Percentiles rank a stretch among this genome's conserved stretches.
Conservation (phyloP, 2,329 filamentous ascomycete species). For the Ophiocordyceps camponoti-rufipedis region DNA sequence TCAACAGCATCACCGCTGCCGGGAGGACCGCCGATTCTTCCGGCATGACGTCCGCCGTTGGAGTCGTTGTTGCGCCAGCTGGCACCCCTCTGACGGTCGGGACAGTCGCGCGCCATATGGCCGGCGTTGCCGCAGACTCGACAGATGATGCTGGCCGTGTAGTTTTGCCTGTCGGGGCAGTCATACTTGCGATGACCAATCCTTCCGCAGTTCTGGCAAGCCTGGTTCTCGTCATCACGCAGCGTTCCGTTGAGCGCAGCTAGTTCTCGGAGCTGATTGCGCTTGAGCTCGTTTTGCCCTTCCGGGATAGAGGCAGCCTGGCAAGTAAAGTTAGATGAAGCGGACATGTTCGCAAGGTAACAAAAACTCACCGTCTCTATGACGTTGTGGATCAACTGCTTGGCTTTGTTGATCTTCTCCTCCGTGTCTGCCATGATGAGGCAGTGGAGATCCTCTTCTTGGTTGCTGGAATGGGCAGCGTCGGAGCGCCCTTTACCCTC, state of each 20-base stretch:
- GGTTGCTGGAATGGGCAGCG: slow-evolving; percentile 97
- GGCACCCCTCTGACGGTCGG: slow-evolving; percentile 75
- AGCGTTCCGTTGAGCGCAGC: slow-evolving; percentile 97
- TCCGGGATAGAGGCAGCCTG: slow-evolving; percentile 97
- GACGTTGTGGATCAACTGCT: slow-evolving; percentile 94
- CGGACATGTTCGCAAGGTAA: no score
- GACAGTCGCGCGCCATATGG: slow-evolving; percentile 96
- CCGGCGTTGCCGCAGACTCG: slow-evolving; percentile 95
- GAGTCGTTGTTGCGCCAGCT: slow-evolving; percentile 66
- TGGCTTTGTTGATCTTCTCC: slow-evolving; percentile 98
- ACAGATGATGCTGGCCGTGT: slow-evolving; percentile 98
- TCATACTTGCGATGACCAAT: slow-evolving; percentile 98
- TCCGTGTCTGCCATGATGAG: slow-evolving; percentile 99
- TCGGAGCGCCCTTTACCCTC: slow-evolving; percentile 98
- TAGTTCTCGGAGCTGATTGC: slow-evolving; percentile 93
- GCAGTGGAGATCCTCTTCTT: slow-evolving; percentile 98
- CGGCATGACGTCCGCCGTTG: slow-evolving; percentile 32
- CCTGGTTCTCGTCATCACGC: slow-evolving; percentile 97
- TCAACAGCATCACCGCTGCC: slow-evolving; percentile 64
- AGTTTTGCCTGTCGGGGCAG: slow-evolving; percentile 93
- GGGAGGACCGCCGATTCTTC: slow-evolving; percentile 54
- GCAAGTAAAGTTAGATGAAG: no score
- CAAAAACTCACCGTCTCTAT: slow-evolving; percentile 96
- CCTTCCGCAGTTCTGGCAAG: slow-evolving; percentile 97
- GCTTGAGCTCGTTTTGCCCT: slow-evolving; percentile 96